Conservation (phyloP, 106 monocot species). For the Amphibolis antarctica region DNA sequence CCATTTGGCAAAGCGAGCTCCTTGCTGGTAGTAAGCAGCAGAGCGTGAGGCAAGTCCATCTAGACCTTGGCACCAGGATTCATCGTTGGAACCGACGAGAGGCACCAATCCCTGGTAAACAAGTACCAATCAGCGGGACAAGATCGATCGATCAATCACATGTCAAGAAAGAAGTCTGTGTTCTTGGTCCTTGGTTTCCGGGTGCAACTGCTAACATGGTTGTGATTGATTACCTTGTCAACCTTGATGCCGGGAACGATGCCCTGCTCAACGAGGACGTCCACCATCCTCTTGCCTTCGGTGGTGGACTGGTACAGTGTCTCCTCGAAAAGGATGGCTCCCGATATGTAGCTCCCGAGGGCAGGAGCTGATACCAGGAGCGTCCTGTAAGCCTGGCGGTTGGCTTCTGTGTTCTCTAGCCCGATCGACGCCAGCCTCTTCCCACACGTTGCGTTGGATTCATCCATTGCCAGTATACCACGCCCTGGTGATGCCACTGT, state of each 20-base stretch:
- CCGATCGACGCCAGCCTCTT: conserved; percentile 83
- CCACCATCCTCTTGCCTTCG: conserved; percentile 85
- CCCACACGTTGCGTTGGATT: conserved; percentile 91
- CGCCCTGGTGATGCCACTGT: conserved; percentile 84
- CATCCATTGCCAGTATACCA: conserved; percentile 94
- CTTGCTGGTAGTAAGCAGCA: conserved; percentile 81
- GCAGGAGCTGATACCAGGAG: conserved; percentile 67
- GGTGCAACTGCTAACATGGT: too few species aligned
- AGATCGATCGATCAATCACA: too few species aligned
- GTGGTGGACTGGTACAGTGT: conserved; percentile 80
- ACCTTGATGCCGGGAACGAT: conserved; percentile 90
- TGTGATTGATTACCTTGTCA: conserved; percentile 70
- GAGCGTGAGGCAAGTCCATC: conserved; percentile 71
- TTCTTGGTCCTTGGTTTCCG: too few species aligned
- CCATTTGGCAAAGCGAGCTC: conserved; percentile 95
- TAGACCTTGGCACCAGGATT: conserved; percentile 93
- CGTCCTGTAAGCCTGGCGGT: conserved; percentile 84
- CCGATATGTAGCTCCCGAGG: conserved; percentile 75
- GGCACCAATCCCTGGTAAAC: conserved; percentile 70
- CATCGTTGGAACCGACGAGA: conserved; percentile 73
- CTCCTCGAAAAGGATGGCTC: conserved; percentile 92
- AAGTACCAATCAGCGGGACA: too few species aligned
- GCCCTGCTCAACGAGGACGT: conserved; percentile 70
- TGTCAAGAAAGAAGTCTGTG: too few species aligned
- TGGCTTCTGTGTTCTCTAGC: conserved; percentile 94